A percentile compares a stretch with the other conserved stretches of the same genome.
phyloP scores from a whole-genome alignment of 129 eudicot genomes.

The Heracleum sosnowskyi region DNA sequence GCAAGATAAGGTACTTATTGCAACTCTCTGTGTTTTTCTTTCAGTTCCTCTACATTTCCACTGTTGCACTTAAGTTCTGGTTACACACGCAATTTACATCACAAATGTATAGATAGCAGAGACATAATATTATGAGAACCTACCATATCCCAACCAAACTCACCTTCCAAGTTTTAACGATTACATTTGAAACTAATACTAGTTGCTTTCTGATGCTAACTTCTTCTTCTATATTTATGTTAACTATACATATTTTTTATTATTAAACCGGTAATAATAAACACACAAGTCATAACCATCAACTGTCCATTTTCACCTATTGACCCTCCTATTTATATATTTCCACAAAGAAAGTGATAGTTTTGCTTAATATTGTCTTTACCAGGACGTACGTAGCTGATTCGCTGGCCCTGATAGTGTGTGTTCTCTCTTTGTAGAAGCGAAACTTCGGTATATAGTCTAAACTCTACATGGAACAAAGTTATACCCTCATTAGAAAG shows the following conservation, averaged over 20 bases:
- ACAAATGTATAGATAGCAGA: background rate
- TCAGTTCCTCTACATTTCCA: too few relatives aligned
- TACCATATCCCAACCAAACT: slow-evolving; percentile 11
- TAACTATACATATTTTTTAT: background rate
- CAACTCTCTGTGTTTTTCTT: too few relatives aligned
- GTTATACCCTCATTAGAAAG: too few relatives aligned
- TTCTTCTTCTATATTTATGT: background rate
- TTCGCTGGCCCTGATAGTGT: too few relatives aligned
- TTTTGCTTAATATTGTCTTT: background rate
- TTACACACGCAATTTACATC: background rate
- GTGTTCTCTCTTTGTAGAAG: too few relatives aligned
- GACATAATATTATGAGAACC: background rate
- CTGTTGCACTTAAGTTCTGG: too few relatives aligned
- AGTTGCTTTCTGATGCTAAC: background rate
- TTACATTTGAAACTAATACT: background rate
- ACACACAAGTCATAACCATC: slow-evolving; percentile 4
- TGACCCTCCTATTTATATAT: background rate
- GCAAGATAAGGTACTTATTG: too few relatives aligned
- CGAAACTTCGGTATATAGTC: too few relatives aligned
- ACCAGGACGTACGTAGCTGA: too few relatives aligned
- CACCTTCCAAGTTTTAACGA: slow-evolving; percentile 10
- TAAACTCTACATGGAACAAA: too few relatives aligned
- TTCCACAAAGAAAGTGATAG: background rate
- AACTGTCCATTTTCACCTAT: background rate
- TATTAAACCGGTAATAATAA: background rate